These are phyloP conservation scores for Mrakia blollopis DNA, from an alignment of 768 basidiomycete genomes.

Conservation along the genomic window DNA sequence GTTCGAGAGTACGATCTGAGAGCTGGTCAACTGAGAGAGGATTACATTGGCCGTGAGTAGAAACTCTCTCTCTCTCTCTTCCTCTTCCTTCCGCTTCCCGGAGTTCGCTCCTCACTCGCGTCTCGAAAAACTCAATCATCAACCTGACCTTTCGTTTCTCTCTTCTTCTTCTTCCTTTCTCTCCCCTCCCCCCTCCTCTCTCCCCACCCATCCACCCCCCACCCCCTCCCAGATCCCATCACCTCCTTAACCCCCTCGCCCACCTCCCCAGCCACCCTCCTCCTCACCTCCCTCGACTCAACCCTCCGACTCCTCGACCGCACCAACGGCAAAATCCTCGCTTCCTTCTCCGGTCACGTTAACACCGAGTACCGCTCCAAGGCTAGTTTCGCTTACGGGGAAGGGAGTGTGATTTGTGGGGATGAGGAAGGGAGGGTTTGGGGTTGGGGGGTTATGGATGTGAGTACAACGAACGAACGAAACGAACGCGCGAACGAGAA, in stretches of 20 bases:
- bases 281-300: constrained; percentile 78
- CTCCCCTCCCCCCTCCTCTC: not conserved
- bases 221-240: constrained; percentile 62
- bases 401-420: constrained; percentile 74
- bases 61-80: not conserved
- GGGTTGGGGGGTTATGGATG: constrained; percentile 91
- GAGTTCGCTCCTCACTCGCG: not conserved
- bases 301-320: constrained; percentile 81
- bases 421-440: constrained; percentile 86
- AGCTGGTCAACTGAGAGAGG: constrained; percentile 80
- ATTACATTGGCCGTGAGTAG: constrained; percentile 78
- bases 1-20: constrained; percentile 92
- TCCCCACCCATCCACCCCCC: not conserved
- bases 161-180: not conserved
- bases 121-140: no score
- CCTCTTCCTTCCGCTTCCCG: not conserved
- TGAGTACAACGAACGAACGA: constrained; percentile 46
- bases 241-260: constrained; percentile 70
- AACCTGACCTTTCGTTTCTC: not conserved
- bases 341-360: constrained; percentile 72
- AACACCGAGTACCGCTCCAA: constrained; percentile 72
- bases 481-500: not conserved
- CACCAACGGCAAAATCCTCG: constrained; percentile 63
- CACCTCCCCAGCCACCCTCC: constrained; percentile 55
- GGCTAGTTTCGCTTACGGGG: constrained; percentile 74